These are phyloP conservation scores for Trichocladium antarcticum DNA, from an alignment of 495 filamentous ascomycete genomes.

Conservation along the genomic window DNA sequence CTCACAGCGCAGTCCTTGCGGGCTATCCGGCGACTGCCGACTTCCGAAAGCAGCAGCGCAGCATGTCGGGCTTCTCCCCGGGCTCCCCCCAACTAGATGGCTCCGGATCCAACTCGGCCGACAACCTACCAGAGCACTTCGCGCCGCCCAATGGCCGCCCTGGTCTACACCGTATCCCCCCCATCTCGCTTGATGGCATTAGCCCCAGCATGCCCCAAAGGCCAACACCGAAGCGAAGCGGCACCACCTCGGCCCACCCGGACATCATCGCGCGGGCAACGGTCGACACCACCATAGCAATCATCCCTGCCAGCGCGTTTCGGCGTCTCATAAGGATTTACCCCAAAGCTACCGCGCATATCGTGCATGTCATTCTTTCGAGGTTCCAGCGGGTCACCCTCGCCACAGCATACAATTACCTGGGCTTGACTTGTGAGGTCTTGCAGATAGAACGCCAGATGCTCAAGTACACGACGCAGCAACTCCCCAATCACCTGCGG, in stretches of 20 bases:
- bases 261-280: conserved; percentile 96
- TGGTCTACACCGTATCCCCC: conserved; percentile 47
- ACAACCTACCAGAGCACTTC: conserved; percentile 17
- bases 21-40: conserved; percentile 36
- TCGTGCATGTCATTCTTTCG: conserved; percentile 93
- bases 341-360: conserved; percentile 90
- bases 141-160: conserved; percentile 15
- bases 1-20: conserved; percentile 16
- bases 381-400: conserved; percentile 90
- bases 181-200: conserved; percentile 54
- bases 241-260: conserved; percentile 74
- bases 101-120: conserved; percentile 2
- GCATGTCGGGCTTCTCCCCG: conserved; percentile 24
- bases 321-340: conserved; percentile 88
- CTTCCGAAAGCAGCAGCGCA: conserved; percentile 34
- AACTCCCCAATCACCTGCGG: conserved; percentile 83
- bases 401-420: conserved; percentile 83
- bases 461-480: conserved; percentile 81
- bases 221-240: conserved; percentile 35
- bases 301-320: conserved; percentile 94
- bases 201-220: conserved; percentile 15
- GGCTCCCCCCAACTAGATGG: conserved; percentile 27
- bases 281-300: conserved; percentile 93
- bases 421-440: conserved; percentile 83
- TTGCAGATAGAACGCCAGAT: conserved; percentile 83